phyloP scores from a whole-genome alignment of 2,329 filamentous ascomycete genomes.

The Phialemoniopsis sp. region DNA sequence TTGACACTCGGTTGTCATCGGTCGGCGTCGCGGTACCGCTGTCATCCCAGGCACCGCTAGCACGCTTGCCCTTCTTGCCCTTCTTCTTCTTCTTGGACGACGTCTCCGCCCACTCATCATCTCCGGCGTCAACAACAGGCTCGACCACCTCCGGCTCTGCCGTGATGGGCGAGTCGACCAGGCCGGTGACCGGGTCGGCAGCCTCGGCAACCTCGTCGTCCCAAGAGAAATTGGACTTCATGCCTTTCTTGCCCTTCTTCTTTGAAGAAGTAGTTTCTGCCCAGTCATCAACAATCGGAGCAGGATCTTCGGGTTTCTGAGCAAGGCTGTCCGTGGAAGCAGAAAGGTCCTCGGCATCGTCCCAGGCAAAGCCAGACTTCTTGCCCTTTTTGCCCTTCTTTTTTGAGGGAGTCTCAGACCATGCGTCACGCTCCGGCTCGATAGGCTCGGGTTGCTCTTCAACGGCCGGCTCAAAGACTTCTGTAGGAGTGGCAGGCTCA shows the following conservation, averaged over 20 bases:
- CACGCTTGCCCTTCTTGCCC: conserved; percentile 15
- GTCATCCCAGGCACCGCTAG: conserved; percentile 10
- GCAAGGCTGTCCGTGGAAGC: too few species aligned
- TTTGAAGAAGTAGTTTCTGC: conserved; percentile 10
- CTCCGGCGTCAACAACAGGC: conserved; percentile 6
- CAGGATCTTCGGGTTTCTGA: conserved; percentile 4
- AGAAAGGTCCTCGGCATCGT: neutral
- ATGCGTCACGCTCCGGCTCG: neutral
- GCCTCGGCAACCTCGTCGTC: neutral
- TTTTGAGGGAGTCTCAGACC: neutral
- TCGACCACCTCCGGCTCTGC: conserved; percentile 8
- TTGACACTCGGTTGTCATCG: conserved; percentile 21
- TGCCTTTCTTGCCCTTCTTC: conserved; percentile 5
- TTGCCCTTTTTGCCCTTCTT: neutral
- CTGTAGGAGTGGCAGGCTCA: neutral
- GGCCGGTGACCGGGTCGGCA: neutral
- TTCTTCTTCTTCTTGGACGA: conserved; percentile 24
- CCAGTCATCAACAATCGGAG: conserved; percentile 16
- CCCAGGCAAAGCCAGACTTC: neutral
- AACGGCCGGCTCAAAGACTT: neutral
- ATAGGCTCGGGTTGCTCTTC: neutral
- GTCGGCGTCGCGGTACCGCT: conserved; percentile 8
- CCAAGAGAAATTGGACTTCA: neutral
- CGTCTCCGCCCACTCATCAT: conserved; percentile 7
- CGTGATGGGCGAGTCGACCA: conserved; percentile 9